phyloP scores from a whole-genome alignment of 2,329 filamentous ascomycete species.

The Botryosphaeria dothidea region DNA sequence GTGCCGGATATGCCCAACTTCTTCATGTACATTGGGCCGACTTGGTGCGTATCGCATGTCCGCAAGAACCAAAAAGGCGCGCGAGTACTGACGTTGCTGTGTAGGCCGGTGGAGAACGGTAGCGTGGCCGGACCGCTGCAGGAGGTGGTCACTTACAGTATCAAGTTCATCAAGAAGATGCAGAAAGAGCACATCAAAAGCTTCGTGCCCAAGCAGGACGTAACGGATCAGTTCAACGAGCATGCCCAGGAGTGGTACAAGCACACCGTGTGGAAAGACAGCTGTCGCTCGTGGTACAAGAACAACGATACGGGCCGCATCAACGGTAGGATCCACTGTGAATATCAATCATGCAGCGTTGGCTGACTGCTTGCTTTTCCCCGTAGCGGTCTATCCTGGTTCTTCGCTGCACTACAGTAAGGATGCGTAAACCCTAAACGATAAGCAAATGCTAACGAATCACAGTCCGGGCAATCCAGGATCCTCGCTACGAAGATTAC shows the following conservation, averaged over 20 bases:
- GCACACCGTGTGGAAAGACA: constrained; percentile 51
- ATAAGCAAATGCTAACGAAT: not conserved
- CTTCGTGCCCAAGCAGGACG: constrained; percentile 42
- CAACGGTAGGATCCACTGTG: constrained; percentile 24
- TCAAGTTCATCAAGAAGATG: constrained; percentile 48
- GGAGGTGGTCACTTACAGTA: constrained; percentile 41
- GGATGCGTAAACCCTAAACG: not conserved
- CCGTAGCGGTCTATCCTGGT: constrained; percentile 52
- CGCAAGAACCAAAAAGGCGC: too few relatives aligned
- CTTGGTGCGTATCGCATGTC: constrained; percentile 26
- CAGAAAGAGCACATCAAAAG: constrained; percentile 47
- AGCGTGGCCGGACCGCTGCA: constrained; percentile 45
- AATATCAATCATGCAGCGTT: not conserved
- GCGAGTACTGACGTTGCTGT: not conserved
- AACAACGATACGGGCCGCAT: constrained; percentile 41
- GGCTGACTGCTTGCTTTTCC: not conserved
- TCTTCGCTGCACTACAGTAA: constrained; percentile 50
- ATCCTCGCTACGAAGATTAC: constrained; percentile 47
- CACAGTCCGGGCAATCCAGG: constrained; percentile 36
- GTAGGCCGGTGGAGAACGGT: constrained; percentile 49
- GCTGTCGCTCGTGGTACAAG: constrained; percentile 49
- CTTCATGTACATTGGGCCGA: constrained; percentile 44
- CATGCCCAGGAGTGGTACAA: constrained; percentile 51
- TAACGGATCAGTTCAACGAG: constrained; percentile 46
- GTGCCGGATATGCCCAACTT: constrained; percentile 47